These are phyloP conservation scores for Wickerhamiella sorbophila DNA, from an alignment of 805 yeast genomes.

Conservation along the genomic window DNA sequence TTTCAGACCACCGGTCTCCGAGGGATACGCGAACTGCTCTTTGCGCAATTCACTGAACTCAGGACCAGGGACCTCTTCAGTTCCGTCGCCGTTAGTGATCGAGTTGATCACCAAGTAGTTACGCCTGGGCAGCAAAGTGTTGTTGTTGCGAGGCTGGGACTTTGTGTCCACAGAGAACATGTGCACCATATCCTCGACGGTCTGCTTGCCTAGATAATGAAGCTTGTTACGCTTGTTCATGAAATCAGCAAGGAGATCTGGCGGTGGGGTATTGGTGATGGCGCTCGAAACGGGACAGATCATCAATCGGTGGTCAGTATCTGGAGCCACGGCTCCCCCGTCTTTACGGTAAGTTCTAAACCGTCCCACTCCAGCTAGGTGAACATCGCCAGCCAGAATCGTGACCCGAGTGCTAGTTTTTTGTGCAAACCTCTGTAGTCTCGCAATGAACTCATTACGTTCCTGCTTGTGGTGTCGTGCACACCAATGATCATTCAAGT, in stretches of 20 bases:
- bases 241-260: conserved; percentile 65
- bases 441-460: conserved; percentile 53
- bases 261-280: conserved; percentile 86
- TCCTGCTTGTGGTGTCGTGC: conserved; percentile 74
- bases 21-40: conserved; percentile 32
- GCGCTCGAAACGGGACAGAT: conserved; percentile 83
- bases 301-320: conserved; percentile 59
- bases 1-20: conserved; percentile 42
- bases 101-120: conserved; percentile 38
- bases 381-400: conserved; percentile 86
- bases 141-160: conserved; percentile 35
- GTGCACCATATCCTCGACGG: conserved; percentile 74
- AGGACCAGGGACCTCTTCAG: conserved; percentile 1
- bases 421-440: conserved; percentile 53
- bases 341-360: conserved; percentile 40
- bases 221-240: conserved; percentile 50
- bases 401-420: conserved; percentile 57
- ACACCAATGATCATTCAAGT: conserved; percentile 95
- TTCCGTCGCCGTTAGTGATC: conserved; percentile 3
- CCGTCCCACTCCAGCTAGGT: conserved; percentile 71
- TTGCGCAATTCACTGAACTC: conserved; percentile 19
- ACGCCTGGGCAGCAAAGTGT: conserved; percentile 39
- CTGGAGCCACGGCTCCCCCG: conserved; percentile 36
- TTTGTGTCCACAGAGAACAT: conserved; percentile 48
- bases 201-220: conserved; percentile 49